A percentile compares a stretch with the other conserved stretches of the same genome.
These are phyloP conservation scores for Irpex sp. DNA, from an alignment of 1,284 basidiomycete species.

Conservation along the genomic window DNA sequence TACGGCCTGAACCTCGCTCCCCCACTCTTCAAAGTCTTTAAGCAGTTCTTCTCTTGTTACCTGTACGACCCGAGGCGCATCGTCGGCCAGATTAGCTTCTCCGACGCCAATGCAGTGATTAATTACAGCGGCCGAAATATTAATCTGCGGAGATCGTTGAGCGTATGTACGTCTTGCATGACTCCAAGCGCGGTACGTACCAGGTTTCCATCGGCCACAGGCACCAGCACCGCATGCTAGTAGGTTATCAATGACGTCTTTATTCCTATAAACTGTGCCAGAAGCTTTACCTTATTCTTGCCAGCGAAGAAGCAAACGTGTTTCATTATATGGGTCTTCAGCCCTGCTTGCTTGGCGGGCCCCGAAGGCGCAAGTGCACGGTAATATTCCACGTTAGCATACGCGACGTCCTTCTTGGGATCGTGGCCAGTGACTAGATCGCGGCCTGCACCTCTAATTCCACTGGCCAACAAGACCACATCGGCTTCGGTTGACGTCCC, in stretches of 20 bases:
- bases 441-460: slow-evolving; percentile 41
- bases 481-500: slow-evolving; percentile 40
- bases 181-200: not conserved
- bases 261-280: no score
- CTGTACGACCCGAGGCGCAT: not conserved
- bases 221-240: slow-evolving; percentile 5
- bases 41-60: slow-evolving; percentile 39
- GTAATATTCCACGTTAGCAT: slow-evolving; percentile 40
- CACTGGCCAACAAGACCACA: slow-evolving; percentile 47
- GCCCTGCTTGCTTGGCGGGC: slow-evolving; percentile 30
- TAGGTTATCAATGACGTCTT: not conserved
- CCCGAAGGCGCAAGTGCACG: slow-evolving; percentile 37
- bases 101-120: not conserved
- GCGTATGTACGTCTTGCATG: not conserved
- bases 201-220: slow-evolving; percentile 1
- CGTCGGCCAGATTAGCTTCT: not conserved
- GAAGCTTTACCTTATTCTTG: slow-evolving; percentile 4
- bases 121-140: not conserved
- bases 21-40: slow-evolving; percentile 46
- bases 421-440: slow-evolving; percentile 27
- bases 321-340: slow-evolving; percentile 28
- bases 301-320: slow-evolving; percentile 1
- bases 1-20: slow-evolving; percentile 40
- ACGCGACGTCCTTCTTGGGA: slow-evolving; percentile 26
- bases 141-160: slow-evolving; percentile 1